A percentile compares a stretch with the other conserved stretches of the same genome.
These are phyloP conservation scores for Trypanosoma platydactyli DNA, from an alignment of 208 protist genomes.

Conservation along the genomic window DNA sequence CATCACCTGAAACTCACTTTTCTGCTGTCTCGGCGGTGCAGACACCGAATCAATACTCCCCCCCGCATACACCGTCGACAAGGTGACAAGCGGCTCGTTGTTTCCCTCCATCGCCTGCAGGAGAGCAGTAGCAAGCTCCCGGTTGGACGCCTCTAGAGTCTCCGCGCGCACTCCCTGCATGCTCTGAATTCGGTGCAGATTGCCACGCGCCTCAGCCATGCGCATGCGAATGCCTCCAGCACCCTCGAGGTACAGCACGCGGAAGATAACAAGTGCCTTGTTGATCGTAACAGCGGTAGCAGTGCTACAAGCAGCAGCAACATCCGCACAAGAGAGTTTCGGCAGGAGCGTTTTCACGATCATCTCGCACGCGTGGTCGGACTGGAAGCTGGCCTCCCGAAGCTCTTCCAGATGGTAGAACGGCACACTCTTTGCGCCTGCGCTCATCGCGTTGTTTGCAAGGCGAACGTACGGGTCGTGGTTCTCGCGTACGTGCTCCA, in stretches of 20 bases:
- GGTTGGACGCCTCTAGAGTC: constrained; percentile 12
- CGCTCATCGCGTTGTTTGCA: constrained; percentile 8
- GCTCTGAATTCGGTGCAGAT: constrained; percentile 8
- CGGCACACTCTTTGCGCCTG: neutral
- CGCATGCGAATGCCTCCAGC: constrained; percentile 18
- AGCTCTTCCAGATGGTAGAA: constrained; percentile 35
- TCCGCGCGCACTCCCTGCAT: neutral
- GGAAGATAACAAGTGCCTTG: constrained; percentile 22
- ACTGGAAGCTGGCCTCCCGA: constrained; percentile 31
- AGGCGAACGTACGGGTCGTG: constrained; percentile 24
- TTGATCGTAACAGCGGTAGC: neutral
- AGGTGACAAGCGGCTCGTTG: constrained; percentile 2
- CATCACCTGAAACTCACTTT: constrained; percentile 29
- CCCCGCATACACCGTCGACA: neutral
- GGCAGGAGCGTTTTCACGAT: constrained; percentile 18
- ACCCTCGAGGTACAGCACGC: constrained; percentile 23
- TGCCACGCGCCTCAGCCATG: neutral
- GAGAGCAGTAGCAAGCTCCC: constrained; percentile 17
- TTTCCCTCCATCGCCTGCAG: constrained; percentile 25
- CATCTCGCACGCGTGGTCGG: constrained; percentile 31
- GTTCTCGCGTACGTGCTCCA: constrained; percentile 23
- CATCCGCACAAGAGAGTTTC: neutral
- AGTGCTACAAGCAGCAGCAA: too few relatives aligned
- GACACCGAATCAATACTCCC: neutral
- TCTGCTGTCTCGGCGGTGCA: constrained; percentile 1